Base-by-base conservation (phyloP, 2,329 filamentous ascomycete species). In the Tympanopsis confertula region DNA sequence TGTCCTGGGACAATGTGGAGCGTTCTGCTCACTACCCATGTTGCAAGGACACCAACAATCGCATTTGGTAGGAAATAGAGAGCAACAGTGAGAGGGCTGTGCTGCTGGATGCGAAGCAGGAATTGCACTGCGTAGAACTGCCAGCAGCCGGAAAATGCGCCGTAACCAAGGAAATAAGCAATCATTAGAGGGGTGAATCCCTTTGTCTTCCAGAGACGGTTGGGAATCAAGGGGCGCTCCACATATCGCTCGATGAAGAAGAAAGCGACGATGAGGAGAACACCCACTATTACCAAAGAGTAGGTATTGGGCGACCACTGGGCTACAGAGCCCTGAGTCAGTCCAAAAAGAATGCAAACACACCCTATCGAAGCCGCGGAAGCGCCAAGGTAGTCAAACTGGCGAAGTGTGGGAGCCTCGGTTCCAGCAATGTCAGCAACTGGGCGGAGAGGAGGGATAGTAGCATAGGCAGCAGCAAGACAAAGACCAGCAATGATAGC, bases 21-120 rank as follows among this genome's bases (percentile, higher is more conserved):
- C 1, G 61, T 63, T 20, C 58, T 57, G 29, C 58, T 61, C 5
- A 68, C 63, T 13, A 66, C 48, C 46, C 53, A 65, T 1, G 62
- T 63, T 1, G 64, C 63, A 3, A 65, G 42, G 0, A 67, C 55
- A 2, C 63, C 64, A 4, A 61, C 53, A 4, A 67, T 45, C 4
- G 55, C 62, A 37, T 68, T 68, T 1, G 64, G 63, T 1, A 65
- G 51, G 15, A 63, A 51, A 35, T 66, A 66, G 1, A 66, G 45
- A 0, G 63, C 60, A 2, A 62, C 57, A 0, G 55, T 62, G 2
- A 66, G 45, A 1, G 63, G 53, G 0, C 50, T 55, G 1, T 52
- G 56, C 12, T 55, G 50, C 40, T 66, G 62, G 29, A 49, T 51
- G 5, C 50, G 43, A 18, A 48, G 47, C 57, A 51, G 59, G 44